Evolutionary conservation across 2,329 filamentous ascomycete species (phyloP), one percentile per base, ranked within the genome.

Genomic region (Nothophaeocryptopus gaeumannii): DNA sequence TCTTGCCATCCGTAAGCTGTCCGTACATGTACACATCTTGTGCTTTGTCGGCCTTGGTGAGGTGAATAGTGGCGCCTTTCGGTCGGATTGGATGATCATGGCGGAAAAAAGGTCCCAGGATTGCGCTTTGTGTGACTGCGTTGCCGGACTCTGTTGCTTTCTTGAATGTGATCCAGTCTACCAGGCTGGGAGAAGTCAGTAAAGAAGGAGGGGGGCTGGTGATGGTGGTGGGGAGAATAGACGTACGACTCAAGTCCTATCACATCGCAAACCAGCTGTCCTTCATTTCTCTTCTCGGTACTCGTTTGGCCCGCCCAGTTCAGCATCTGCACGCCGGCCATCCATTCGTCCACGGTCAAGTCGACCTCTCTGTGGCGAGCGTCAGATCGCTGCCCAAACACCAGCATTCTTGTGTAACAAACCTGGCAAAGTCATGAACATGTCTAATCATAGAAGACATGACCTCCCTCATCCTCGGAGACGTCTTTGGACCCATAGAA

Each of bases 101-200:
- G 5, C 88, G 80, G 81, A 88, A 95, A 73, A 95, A 95, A 1
- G 89, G 89, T 0, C 89, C 89, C 0, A 95, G 79, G 58, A 95
- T 89, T 35, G 89, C 83, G 3, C 86, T 87, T 2, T 87, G 81
- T 5, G 88, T 93, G 9, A 83, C 76, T 16, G 67, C 64, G 47
- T 72, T 70, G 15, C 50, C 53, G 1, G 74, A 75, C 34, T 78
- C 76, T 42, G 78, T 77, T 29, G 79, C 78, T 43, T 80, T 74
- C 53, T 82, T 83, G 71, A 83, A 86, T 47, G 86, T 88, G 63
- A 93, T 92, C 67, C 92, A 87, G 67, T 92, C 88, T 39, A 91
- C 86, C 42, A 76, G 67, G 2, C 57, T 58, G 77, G 9, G n/a
- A 11, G 5, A 13, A 4, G 5, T n/a, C 13, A 39, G 36, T 20